Evolutionary conservation across 192 early-diverging fungal species (phyloP).

Genomic region (Coemansia sp.): DNA sequence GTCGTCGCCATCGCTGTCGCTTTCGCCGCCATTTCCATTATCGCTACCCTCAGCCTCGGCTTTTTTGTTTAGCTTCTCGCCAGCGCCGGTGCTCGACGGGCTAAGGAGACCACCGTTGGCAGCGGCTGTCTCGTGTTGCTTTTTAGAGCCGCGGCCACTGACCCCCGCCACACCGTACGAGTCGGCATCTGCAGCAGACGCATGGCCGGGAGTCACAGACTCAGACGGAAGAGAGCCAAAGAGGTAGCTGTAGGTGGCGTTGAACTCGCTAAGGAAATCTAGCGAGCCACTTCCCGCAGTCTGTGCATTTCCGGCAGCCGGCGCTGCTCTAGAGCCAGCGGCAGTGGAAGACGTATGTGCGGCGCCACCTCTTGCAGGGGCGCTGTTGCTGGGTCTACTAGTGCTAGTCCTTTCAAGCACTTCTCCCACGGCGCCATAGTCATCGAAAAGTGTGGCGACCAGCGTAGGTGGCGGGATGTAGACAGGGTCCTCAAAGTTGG

Average conservation of each 20-base stretch:
- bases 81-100: constrained; percentile 14
- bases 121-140: neutral
- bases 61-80: constrained; percentile 1
- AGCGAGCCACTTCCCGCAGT: neutral
- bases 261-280: constrained; percentile 42
- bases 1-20: neutral
- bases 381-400: neutral
- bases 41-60: constrained; percentile 5
- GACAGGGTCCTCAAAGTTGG: constrained; percentile 42
- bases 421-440: constrained; percentile 16
- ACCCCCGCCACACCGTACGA: too few species aligned
- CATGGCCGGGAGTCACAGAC: neutral
- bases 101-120: constrained; percentile 20
- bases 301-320: neutral
- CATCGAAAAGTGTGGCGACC: constrained; percentile 39
- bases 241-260: constrained; percentile 37
- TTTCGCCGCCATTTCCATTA: constrained; percentile 4
- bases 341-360: too few species aligned
- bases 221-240: constrained; percentile 35
- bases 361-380: neutral
- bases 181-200: neutral
- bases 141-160: neutral
- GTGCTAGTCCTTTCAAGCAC: constrained; percentile 1
- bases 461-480: constrained; percentile 51
- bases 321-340: neutral